phyloP scores from a whole-genome alignment of 805 yeast species.

The Blastobotrys attinorum region DNA sequence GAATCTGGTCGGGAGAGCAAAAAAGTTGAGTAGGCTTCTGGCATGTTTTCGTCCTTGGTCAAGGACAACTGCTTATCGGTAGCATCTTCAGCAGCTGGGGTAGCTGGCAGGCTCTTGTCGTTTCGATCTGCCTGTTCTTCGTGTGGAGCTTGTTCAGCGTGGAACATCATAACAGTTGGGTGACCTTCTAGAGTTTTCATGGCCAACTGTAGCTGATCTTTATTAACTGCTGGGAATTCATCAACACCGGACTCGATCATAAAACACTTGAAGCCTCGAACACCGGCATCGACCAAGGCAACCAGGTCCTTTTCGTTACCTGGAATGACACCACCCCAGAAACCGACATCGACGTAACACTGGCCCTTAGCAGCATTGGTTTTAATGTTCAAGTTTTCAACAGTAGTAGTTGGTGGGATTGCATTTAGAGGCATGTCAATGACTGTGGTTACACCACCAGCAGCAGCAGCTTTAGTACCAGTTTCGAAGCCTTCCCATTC shows the following conservation, averaged over 20 bases:
- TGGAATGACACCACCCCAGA: conserved; percentile 96
- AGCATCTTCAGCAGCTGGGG: background rate
- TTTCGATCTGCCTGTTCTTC: background rate
- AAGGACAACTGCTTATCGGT: background rate
- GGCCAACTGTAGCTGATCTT: conserved; percentile 58
- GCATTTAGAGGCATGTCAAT: conserved; percentile 96
- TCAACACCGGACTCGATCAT: conserved; percentile 93
- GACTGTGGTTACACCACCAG: conserved; percentile 95
- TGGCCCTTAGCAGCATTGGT: conserved; percentile 71
- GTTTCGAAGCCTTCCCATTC: conserved; percentile 99
- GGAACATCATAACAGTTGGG: conserved; percentile 78
- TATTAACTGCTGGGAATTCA: conserved; percentile 79
- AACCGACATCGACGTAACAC: conserved; percentile 88
- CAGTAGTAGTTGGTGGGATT: conserved; percentile 87
- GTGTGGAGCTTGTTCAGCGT: conserved; percentile 51
- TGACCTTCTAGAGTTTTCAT: conserved; percentile 53
- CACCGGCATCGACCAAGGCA: conserved; percentile 79
- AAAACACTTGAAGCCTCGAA: conserved; percentile 89
- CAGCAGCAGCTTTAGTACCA: conserved; percentile 89
- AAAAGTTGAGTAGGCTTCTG: conserved; percentile 61
- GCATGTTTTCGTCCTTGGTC: conserved; percentile 33
- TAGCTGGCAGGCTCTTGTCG: background rate
- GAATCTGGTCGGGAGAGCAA: conserved; percentile 82
- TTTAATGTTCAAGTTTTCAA: conserved; percentile 66
- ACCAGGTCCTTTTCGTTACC: conserved; percentile 57